A percentile compares a stretch with the other conserved stretches of the same genome.
Conservation (phyloP, 441 rosid species). For the Biscutella auriculata region DNA sequence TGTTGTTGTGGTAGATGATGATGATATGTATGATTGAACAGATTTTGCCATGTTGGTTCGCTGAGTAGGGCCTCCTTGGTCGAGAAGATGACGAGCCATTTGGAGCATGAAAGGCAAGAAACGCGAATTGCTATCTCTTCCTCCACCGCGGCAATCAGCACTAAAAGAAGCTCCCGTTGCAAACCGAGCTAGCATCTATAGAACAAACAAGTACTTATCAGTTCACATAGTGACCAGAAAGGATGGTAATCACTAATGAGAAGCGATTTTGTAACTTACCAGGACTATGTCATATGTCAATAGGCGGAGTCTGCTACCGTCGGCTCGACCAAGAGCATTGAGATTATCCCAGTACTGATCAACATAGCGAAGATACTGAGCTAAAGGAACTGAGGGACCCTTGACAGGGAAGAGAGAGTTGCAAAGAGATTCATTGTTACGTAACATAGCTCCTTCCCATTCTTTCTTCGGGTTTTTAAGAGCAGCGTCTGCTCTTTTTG, state of each 20-base stretch:
- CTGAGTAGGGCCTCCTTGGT: conserved; percentile 85
- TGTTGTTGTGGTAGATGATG: conserved; percentile 24
- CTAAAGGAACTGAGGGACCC: conserved; percentile 76
- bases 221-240: neutral
- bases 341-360: conserved; percentile 99
- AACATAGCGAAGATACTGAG: conserved; percentile 77
- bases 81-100: conserved; percentile 97
- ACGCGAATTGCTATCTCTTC: conserved; percentile 97
- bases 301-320: conserved; percentile 90
- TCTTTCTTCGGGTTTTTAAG: conserved; percentile 98
- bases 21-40: conserved; percentile 53
- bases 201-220: conserved; percentile 7
- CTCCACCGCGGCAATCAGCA: conserved; percentile 91
- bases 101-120: conserved; percentile 98
- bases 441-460: conserved; percentile 99
- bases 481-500: conserved; percentile 97
- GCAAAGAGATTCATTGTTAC: conserved; percentile 98
- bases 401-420: conserved; percentile 93
- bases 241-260: neutral
- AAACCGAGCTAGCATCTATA: conserved; percentile 97
- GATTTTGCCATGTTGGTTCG: conserved; percentile 74
- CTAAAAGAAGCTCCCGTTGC: conserved; percentile 99
- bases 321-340: conserved; percentile 93
- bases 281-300: conserved; percentile 94
- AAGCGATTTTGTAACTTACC: conserved; percentile 31